Conservation (phyloP, 1,284 basidiomycete species). For the Mycosarcoma mackinlayi region DNA sequence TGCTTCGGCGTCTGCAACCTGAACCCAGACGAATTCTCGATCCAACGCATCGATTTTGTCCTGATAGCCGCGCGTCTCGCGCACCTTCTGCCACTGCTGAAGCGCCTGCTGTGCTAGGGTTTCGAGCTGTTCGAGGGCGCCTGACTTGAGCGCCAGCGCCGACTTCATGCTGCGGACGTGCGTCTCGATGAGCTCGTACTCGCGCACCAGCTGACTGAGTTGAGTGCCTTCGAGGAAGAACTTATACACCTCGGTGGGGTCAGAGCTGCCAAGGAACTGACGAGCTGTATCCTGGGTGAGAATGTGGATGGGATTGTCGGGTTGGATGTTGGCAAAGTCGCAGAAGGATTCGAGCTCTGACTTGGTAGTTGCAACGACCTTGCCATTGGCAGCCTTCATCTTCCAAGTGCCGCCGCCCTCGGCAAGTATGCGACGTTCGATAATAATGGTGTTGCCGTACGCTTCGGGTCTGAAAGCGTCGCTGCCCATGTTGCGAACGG, state of each 20-base stretch:
- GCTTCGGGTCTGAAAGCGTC: conserved; percentile 86
- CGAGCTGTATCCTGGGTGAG: conserved; percentile 73
- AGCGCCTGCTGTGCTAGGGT: conserved; percentile 75
- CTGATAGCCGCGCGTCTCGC: conserved; percentile 78
- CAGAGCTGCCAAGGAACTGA: conserved; percentile 86
- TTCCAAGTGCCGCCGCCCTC: conserved; percentile 83
- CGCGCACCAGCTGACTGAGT: conserved; percentile 84
- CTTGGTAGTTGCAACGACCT: conserved; percentile 80
- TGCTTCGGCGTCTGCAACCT: conserved; percentile 78
- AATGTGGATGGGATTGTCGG: conserved; percentile 96
- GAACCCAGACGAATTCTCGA: conserved; percentile 88
- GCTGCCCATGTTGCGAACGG: conserved; percentile 85
- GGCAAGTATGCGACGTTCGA: conserved; percentile 83
- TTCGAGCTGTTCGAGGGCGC: conserved; percentile 79
- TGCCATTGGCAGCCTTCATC: conserved; percentile 78
- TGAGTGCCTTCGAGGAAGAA: conserved; percentile 96
- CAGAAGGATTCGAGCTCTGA: conserved; percentile 88
- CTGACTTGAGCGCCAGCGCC: conserved; percentile 70
- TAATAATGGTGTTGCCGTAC: conserved; percentile 85
- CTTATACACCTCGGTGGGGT: conserved; percentile 84
- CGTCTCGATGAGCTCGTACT: conserved; percentile 80
- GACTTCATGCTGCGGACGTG: conserved; percentile 57
- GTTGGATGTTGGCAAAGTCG: conserved; percentile 94
- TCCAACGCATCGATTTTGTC: conserved; percentile 78
- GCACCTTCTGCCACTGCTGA: conserved; percentile 77